These are phyloP conservation scores for Paracoccidioides brasiliensis DNA, from an alignment of 2,329 filamentous ascomycete species.

Conservation along the genomic window DNA sequence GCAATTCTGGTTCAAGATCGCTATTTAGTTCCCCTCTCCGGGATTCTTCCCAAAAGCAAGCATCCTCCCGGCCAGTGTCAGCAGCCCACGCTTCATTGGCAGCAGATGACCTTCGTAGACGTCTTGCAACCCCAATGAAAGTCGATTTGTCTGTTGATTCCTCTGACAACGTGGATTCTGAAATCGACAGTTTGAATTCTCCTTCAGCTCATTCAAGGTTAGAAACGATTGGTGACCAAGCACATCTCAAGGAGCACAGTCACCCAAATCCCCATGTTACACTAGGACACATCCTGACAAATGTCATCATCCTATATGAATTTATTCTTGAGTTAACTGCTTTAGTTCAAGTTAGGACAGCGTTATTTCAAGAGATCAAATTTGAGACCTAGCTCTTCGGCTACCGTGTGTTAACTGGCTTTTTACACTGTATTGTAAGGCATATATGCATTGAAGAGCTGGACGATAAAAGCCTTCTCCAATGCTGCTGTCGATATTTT, in stretches of 20 bases:
- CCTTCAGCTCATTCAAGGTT: background rate
- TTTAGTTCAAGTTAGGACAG: constrained; percentile 59
- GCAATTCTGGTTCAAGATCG: constrained; percentile 9
- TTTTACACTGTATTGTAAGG: background rate
- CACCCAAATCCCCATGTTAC: constrained; percentile 40
- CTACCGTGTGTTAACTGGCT: background rate
- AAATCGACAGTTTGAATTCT: background rate
- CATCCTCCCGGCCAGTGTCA: constrained; percentile 6
- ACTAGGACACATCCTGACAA: constrained; percentile 66
- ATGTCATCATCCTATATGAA: constrained; percentile 64
- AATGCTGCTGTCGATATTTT: background rate
- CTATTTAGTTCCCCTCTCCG: constrained; percentile 13
- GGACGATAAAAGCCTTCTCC: background rate
- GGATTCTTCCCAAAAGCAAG: constrained; percentile 11
- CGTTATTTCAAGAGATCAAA: constrained; percentile 62
- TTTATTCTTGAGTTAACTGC: constrained; percentile 67
- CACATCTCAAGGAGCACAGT: constrained; percentile 10
- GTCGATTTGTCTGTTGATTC: constrained; percentile 4
- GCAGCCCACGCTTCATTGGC: constrained; percentile 12
- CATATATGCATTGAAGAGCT: background rate
- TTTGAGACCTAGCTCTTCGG: constrained; percentile 30
- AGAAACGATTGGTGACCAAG: constrained; percentile 3
- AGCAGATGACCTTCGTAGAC: constrained; percentile 21
- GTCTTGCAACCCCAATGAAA: constrained; percentile 23
- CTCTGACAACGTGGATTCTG: background rate